These are phyloP conservation scores for Suaeda aralocaspica DNA, from an alignment of 148 eudicot genomes.

Conservation along the genomic window DNA sequence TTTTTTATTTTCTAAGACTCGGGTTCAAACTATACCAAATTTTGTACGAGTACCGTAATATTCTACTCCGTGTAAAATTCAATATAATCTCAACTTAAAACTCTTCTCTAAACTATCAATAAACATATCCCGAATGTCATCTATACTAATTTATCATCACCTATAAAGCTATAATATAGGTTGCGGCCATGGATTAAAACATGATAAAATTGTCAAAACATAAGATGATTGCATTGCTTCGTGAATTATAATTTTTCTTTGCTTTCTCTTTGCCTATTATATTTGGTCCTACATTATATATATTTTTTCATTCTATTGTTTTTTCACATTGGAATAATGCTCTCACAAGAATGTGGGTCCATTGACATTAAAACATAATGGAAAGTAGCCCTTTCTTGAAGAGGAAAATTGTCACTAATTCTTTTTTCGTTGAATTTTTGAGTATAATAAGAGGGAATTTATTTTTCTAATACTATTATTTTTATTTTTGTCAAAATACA, in stretches of 20 bases:
- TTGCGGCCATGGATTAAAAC: neutral
- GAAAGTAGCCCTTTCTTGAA: neutral
- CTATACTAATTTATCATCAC: neutral
- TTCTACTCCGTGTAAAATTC: too few species aligned
- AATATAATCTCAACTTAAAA: too few species aligned
- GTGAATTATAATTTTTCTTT: neutral
- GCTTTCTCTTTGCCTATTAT: neutral
- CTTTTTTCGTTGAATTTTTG: neutral
- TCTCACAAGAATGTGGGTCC: conserved; percentile 1
- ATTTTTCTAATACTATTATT: neutral
- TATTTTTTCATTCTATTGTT: neutral
- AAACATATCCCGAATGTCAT: too few species aligned
- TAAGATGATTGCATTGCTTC: conserved; percentile 9
- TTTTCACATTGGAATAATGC: neutral
- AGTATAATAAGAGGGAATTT: neutral
- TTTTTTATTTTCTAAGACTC: too few species aligned
- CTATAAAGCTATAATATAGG: too few species aligned
- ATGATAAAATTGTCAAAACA: neutral
- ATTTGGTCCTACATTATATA: neutral
- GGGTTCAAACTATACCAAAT: too few species aligned
- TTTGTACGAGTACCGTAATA: too few species aligned
- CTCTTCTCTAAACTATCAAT: too few species aligned
- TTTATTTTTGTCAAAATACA: conserved; percentile 11
- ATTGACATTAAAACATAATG: neutral
- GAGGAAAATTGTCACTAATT: neutral